Base-by-base conservation (phyloP, 2,329 filamentous ascomycete species). In the Beauveria bassiana region DNA sequence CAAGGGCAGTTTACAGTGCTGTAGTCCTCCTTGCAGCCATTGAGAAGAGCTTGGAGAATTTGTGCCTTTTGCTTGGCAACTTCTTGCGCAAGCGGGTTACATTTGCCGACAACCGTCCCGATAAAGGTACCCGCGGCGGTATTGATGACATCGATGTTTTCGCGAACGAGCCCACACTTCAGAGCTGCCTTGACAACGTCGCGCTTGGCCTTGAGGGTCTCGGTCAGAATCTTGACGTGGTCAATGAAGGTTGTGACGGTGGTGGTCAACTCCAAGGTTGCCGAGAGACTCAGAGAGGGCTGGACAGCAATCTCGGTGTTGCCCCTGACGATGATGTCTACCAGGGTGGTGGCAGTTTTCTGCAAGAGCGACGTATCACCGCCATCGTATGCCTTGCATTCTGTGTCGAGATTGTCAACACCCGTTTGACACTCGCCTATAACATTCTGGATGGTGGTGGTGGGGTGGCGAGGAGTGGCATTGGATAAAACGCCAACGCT, bases 161-260 rank as follows among this genome's bases (percentile, higher is more conserved):
- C n/a, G 31, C 59, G 59, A 43, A 61, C 59, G 9, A 61, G 52
- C 2, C 9, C 60, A 28, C 60, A 62, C 28, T 58, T 38, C 9
- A 28, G 26, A 6, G 26, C 52, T 0, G 6, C 4, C 5, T 54
- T 58, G 49, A 58, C 54, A 7, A 10, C 16, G 7, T 14, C 2
- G 18, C 40, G 60, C 46, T 42, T 52, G 28, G 4, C 2, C 28
- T 58, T 59, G 56, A 70, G 65, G 53, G 68, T 65, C 16, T 43
- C 49, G 61, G 64, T 59, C 1, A 70, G 66, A 49, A 59, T 59
- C 61, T 58, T 58, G 34, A 65, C 68, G 40, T 66, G 63, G 31
- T 42, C 54, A 51, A 68, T 68, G 18, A 70, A 66, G 24, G 50
- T 50, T 16, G 57, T 56, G 61, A 68, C 66, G 47, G 22, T 22